Evolutionary conservation across 495 filamentous ascomycete genomes (phyloP).

Genomic region (Xylaria grammica): DNA sequence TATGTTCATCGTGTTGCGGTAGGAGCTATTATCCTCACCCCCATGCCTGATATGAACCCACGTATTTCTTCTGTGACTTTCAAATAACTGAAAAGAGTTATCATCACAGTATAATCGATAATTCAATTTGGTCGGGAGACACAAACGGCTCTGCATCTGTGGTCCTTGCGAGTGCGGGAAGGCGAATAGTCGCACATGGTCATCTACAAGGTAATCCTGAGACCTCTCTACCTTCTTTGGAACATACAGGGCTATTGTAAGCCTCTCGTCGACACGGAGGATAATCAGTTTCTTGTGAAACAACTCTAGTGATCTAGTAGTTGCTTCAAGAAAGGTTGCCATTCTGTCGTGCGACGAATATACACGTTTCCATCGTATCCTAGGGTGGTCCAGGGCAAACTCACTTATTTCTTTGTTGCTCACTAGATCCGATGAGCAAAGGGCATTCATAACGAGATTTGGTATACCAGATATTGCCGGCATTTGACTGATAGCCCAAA

Average conservation of each 20-base stretch:
- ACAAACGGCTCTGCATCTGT: conserved; percentile 39
- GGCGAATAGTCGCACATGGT: conserved; percentile 52
- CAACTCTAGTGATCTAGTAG: conserved; percentile 39
- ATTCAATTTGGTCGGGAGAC: conserved; percentile 48
- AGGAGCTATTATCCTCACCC: conserved; percentile 43
- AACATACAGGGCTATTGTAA: conserved; percentile 57
- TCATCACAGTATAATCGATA: conserved; percentile 54
- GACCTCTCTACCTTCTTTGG: conserved; percentile 46
- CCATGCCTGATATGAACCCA: conserved; percentile 49
- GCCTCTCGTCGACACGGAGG: conserved; percentile 49
- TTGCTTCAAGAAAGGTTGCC: conserved; percentile 45
- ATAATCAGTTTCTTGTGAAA: conserved; percentile 57
- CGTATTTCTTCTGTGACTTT: conserved; percentile 46
- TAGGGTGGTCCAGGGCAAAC: conserved; percentile 45
- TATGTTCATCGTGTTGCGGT: conserved; percentile 36
- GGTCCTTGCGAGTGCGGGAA: conserved; percentile 53
- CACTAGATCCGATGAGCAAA: conserved; percentile 48
- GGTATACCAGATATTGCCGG: conserved; percentile 35
- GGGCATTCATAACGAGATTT: conserved; percentile 46
- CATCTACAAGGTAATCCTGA: conserved; percentile 46
- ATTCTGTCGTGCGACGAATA: conserved; percentile 48
- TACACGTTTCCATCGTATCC: conserved; percentile 51
- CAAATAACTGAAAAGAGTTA: conserved; percentile 49
- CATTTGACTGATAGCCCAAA: conserved; percentile 46
- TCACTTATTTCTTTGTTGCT: conserved; percentile 35